phyloP scores from a whole-genome alignment of 2,329 filamentous ascomycete genomes.

The Fusarium sp. region DNA sequence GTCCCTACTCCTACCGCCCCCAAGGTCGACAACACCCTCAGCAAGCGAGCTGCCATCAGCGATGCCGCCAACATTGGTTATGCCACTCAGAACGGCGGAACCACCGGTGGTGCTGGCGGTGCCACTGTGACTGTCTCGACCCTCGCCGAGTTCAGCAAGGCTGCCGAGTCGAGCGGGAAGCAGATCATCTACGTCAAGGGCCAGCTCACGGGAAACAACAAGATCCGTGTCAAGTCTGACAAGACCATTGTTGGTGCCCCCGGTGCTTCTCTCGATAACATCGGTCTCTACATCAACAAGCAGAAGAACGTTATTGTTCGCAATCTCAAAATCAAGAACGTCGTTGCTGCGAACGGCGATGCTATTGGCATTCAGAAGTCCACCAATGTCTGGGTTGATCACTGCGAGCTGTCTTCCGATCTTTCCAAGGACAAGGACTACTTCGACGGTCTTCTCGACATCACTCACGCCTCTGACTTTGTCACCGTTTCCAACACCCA shows the following conservation, averaged over 20 bases:
- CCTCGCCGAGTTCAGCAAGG: constrained; percentile 61
- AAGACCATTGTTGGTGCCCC: constrained; percentile 61
- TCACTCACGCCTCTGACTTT: constrained; percentile 73
- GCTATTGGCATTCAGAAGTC: constrained; percentile 70
- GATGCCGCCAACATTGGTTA: constrained; percentile 56
- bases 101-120: constrained; percentile 65
- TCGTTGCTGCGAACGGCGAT: constrained; percentile 67
- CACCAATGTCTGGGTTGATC: constrained; percentile 76
- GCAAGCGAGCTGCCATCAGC: constrained; percentile 54
- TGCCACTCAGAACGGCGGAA: constrained; percentile 56
- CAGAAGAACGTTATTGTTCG: constrained; percentile 72
- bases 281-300: constrained; percentile 66
- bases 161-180: constrained; percentile 59
- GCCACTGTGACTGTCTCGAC: constrained; percentile 60
- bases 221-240: constrained; percentile 59
- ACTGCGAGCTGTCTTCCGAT: constrained; percentile 74
- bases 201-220: constrained; percentile 55
- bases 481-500: constrained; percentile 61
- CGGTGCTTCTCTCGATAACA: constrained; percentile 57
- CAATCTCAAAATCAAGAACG: constrained; percentile 71
- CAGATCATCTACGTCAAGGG: constrained; percentile 60
- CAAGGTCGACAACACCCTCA: constrained; percentile 46
- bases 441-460: constrained; percentile 76
- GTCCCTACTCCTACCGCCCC: constrained; percentile 51
- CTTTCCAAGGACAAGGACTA: constrained; percentile 73